Evolutionary conservation across 1,139 yeast genomes (phyloP).

Genomic region (Nadsonia commutata): DNA sequence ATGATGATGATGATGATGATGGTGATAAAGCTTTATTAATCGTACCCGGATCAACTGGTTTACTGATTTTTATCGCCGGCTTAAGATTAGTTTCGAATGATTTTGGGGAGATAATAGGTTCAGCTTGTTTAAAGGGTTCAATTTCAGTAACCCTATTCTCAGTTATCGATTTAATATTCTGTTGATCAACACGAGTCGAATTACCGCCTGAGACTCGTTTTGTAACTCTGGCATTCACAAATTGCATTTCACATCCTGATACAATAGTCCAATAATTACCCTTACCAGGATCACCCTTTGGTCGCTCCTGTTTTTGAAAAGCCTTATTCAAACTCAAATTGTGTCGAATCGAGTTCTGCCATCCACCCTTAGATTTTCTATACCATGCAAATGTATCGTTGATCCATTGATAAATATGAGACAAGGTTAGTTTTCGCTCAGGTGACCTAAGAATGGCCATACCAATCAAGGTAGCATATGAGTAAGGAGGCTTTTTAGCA

Average conservation of each 20-base stretch:
- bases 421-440: slow-evolving; percentile 62
- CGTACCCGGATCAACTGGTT: too few relatives aligned
- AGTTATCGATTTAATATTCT: too few relatives aligned
- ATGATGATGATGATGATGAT: too few relatives aligned
- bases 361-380: slow-evolving; percentile 75
- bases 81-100: too few relatives aligned
- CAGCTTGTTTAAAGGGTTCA: too few relatives aligned
- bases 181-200: too few relatives aligned
- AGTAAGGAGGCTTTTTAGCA: slow-evolving; percentile 72
- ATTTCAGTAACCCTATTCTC: too few relatives aligned
- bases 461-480: slow-evolving; percentile 88
- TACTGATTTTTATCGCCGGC: too few relatives aligned
- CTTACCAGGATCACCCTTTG: slow-evolving; percentile 72
- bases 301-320: slow-evolving; percentile 77
- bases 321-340: slow-evolving; percentile 77
- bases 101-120: too few relatives aligned
- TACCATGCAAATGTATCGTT: slow-evolving; percentile 76
- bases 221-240: slow-evolving; percentile 35
- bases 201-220: not conserved
- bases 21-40: too few relatives aligned
- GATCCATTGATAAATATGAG: slow-evolving; percentile 91
- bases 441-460: slow-evolving; percentile 85
- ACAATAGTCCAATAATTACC: slow-evolving; percentile 96
- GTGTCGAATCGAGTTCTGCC: slow-evolving; percentile 88
- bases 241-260: slow-evolving; percentile 67